Percentiles rank a stretch among this genome's conserved stretches.
These are phyloP conservation scores for Pulveroboletus sp. DNA, from an alignment of 768 basidiomycete species.

Conservation along the genomic window DNA sequence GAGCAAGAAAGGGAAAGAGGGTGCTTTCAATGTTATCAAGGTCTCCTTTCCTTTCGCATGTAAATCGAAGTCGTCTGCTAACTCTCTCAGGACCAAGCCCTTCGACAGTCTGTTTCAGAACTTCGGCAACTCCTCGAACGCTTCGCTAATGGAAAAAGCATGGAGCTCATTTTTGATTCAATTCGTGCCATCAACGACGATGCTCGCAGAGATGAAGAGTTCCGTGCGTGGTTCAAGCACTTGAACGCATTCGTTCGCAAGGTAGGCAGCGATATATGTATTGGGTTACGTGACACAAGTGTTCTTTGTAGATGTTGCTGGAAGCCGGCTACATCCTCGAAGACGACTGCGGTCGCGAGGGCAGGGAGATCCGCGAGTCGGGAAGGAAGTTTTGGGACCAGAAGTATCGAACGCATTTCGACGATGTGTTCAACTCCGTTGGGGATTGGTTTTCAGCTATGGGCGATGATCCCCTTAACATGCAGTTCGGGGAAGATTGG, in stretches of 20 bases:
- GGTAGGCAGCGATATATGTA: slow-evolving; percentile 31
- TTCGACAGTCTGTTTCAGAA: slow-evolving; percentile 56
- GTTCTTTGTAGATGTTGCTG: slow-evolving; percentile 51
- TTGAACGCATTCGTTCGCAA: slow-evolving; percentile 65
- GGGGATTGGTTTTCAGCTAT: slow-evolving; percentile 81
- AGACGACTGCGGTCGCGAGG: slow-evolving; percentile 66
- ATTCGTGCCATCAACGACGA: slow-evolving; percentile 71
- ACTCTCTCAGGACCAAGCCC: slow-evolving; percentile 43
- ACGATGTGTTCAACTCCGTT: slow-evolving; percentile 67
- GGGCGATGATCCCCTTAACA: slow-evolving; percentile 81
- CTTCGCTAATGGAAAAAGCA: slow-evolving; percentile 72
- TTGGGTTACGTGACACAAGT: not conserved
- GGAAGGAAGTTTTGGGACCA: slow-evolving; percentile 77
- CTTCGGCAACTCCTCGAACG: slow-evolving; percentile 84
- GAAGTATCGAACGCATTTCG: slow-evolving; percentile 73
- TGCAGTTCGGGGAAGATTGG: slow-evolving; percentile 79
- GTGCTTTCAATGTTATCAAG: slow-evolving; percentile 10
- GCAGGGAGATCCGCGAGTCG: slow-evolving; percentile 55
- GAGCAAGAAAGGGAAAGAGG: slow-evolving; percentile 32
- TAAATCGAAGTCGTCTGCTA: slow-evolving; percentile 12
- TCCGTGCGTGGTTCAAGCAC: slow-evolving; percentile 67
- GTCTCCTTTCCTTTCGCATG: not conserved
- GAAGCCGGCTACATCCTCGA: slow-evolving; percentile 86
- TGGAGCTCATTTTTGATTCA: slow-evolving; percentile 67
- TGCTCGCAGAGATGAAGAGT: slow-evolving; percentile 65